Conservation (phyloP, 371 early-diverging fungal species). For the Dentiscutata heterogama region DNA sequence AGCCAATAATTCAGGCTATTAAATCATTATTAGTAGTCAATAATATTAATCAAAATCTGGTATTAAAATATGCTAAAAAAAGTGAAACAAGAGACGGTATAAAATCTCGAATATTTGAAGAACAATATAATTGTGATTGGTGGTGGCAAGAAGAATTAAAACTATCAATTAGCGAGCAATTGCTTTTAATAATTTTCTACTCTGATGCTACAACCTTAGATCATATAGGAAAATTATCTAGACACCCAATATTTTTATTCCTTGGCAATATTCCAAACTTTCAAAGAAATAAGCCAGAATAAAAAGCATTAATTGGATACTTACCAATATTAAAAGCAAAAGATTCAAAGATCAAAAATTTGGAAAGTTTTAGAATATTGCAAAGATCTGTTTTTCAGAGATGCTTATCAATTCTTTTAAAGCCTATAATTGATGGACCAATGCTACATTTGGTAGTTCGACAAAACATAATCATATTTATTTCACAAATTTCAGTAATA, state of each 20-base stretch:
- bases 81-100: neutral
- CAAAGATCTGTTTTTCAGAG: neutral
- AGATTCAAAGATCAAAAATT: neutral
- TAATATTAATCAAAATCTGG: neutral
- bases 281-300: neutral
- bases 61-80: neutral
- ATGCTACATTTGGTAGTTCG: neutral
- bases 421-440: neutral
- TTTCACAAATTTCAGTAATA: neutral
- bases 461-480: neutral
- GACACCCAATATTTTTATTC: slow-evolving; percentile 5
- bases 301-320: neutral
- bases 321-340: slow-evolving; percentile 9
- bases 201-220: neutral
- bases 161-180: neutral
- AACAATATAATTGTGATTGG: slow-evolving; percentile 7
- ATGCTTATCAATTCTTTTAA: neutral
- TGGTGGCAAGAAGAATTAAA: neutral
- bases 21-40: neutral
- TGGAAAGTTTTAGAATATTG: neutral
- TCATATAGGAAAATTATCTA: neutral
- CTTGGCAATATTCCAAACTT: neutral
- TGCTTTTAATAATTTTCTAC: slow-evolving; percentile 8
- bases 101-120: neutral
- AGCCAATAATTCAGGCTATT: slow-evolving; percentile 1